A percentile compares a stretch with the other conserved stretches of the same genome.
Evolutionary conservation across 768 basidiomycete species (phyloP).

Genomic region (Pholiota microspora): DNA sequence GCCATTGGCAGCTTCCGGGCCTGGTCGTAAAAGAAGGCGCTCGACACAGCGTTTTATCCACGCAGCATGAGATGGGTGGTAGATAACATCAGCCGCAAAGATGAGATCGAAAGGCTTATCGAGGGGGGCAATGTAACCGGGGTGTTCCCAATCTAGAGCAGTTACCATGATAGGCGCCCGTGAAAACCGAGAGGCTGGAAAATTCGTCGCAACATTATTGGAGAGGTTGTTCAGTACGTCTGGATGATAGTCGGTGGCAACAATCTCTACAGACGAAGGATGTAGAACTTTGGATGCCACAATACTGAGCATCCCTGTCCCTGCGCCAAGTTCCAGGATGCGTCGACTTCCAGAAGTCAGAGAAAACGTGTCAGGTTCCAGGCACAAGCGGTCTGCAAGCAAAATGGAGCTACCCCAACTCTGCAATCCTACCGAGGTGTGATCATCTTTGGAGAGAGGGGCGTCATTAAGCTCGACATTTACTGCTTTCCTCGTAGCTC

Average conservation of each 20-base stretch:
- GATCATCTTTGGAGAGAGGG: conserved; percentile 58
- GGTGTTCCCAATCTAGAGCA: conserved; percentile 64
- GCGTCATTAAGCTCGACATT: conserved; percentile 68
- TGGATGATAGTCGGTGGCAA: conserved; percentile 79
- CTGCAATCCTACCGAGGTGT: conserved; percentile 80
- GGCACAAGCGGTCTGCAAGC: conserved; percentile 63
- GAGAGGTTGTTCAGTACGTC: conserved; percentile 69
- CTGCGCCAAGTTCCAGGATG: conserved; percentile 81
- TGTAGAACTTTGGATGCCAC: conserved; percentile 43
- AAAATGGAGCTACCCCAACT: conserved; percentile 83
- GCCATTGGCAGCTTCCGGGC: conserved; percentile 15
- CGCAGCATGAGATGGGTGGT: conserved; percentile 63
- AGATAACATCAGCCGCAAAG: conserved; percentile 79
- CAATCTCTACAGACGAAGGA: conserved; percentile 30
- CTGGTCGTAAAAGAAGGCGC: conserved; percentile 37
- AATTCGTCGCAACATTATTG: conserved; percentile 58
- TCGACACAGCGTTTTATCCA: conserved; percentile 69
- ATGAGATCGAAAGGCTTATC: conserved; percentile 60
- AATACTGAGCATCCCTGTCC: conserved; percentile 83
- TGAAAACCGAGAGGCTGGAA: conserved; percentile 13
- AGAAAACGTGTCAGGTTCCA: conserved; percentile 37
- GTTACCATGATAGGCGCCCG: conserved; percentile 38
- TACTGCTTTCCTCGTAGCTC: conserved; percentile 21
- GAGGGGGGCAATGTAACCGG: conserved; percentile 33
- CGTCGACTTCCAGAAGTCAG: conserved; percentile 19